Base-by-base conservation (phyloP, 2,329 filamentous ascomycete genomes). In the Scedosporium aurantiacum region DNA sequence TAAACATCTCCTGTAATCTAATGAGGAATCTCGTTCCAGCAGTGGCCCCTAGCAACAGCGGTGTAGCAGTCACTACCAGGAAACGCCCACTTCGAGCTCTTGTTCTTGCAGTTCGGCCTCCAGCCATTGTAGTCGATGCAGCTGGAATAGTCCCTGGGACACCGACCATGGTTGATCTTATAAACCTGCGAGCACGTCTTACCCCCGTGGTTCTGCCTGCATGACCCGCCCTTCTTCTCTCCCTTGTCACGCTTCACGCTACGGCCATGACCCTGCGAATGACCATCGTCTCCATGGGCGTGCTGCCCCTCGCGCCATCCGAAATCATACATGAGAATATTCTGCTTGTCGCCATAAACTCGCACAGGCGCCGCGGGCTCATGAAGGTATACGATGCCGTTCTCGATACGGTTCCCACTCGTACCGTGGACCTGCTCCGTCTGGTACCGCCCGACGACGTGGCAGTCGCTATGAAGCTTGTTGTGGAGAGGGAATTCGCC, bases 271-370 rank as follows among this genome's bases (percentile, higher is more conserved):
- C 23, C n/a, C 14, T 28, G 40, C 25, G 32, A 50, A 27, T 62
- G 18, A 47, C 58, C 45, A 25, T 52, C 61, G 28, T 64, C 58
- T 3, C 32, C n/a, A 43, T 65, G 63, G 18, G 18, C 55, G 56
- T 65, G 60, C 5, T 37, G 28, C 7, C 58, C 58, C 50, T 63
- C 61, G n/a, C 58, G 28, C 58, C 59, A 65, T 6, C 63, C 63
- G 62, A 65, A 64, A 56, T 65, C 61, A 40, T 65, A 65, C 32
- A 65, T 61, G 18, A 62, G 57, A 18, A 64, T 56, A 45, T 62
- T 63, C 4, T 50, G 58, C 14, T 45, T 40, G 21, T 61, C 61
- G 43, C 61, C 61, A 37, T 62, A 60, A 18, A 32, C 37, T 14
- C 61, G 55, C 18, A 63, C 41, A 7, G 61, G 62, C 32, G 23